These are phyloP conservation scores for Jaapia argillacea DNA, from an alignment of 768 basidiomycete genomes.

Conservation along the genomic window DNA sequence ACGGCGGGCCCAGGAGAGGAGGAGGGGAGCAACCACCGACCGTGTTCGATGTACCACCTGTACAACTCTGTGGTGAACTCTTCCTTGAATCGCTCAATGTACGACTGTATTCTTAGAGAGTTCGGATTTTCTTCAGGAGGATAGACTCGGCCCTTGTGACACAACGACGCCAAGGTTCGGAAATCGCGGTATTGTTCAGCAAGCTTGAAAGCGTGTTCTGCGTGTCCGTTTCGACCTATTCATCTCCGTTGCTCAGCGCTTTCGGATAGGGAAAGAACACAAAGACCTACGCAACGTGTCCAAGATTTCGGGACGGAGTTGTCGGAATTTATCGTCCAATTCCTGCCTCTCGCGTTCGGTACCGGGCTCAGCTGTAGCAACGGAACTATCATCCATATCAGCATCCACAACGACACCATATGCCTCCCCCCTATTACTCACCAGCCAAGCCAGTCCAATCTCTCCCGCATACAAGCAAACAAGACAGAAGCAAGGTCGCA, in stretches of 20 bases:
- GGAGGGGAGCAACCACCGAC: slow-evolving; percentile 26
- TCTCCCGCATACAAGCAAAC: slow-evolving; percentile 59
- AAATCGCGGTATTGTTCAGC: slow-evolving; percentile 88
- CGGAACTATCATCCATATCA: slow-evolving; percentile 23
- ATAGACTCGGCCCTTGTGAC: slow-evolving; percentile 57
- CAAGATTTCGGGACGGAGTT: slow-evolving; percentile 67
- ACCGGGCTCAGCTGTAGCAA: slow-evolving; percentile 35
- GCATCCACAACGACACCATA: background rate
- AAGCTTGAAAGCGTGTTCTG: slow-evolving; percentile 64
- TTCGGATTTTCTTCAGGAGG: slow-evolving; percentile 59
- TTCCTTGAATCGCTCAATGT: slow-evolving; percentile 71
- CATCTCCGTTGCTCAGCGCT: background rate
- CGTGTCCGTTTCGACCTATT: slow-evolving; percentile 57
- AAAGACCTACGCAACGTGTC: slow-evolving; percentile 63
- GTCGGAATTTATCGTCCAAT: slow-evolving; percentile 56
- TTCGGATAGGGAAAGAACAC: background rate
- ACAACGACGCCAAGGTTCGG: slow-evolving; percentile 73
- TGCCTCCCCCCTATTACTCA: slow-evolving; percentile 10
- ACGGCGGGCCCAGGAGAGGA: too few species aligned
- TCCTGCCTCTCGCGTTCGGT: slow-evolving; percentile 46
- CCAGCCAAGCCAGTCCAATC: slow-evolving; percentile 62
- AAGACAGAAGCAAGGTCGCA: slow-evolving; percentile 54
- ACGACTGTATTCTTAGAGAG: slow-evolving; percentile 49
- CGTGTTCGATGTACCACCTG: slow-evolving; percentile 87
- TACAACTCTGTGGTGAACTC: slow-evolving; percentile 87